Base-by-base conservation (phyloP, 257 asterid species). In the Fraxinus pennsylvanica region DNA sequence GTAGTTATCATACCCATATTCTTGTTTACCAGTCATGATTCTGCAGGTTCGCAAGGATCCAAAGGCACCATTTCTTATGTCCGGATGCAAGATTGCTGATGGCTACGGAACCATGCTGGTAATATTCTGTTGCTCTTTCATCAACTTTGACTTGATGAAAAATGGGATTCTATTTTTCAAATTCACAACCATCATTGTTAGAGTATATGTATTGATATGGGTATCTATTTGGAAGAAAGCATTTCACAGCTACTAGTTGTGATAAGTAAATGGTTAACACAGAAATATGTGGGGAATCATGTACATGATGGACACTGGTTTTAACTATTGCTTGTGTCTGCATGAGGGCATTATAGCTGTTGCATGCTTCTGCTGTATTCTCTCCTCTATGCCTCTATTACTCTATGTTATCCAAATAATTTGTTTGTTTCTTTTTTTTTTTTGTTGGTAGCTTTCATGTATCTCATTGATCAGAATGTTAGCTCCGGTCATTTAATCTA, bases 81-180 rank as follows among this genome's bases (percentile, higher is more conserved):
- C 99, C 7, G 99, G 99, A 63, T 93, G 98, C 90, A 95, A 95
- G 90, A 92, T 95, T 72, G 98, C 98, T 52, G 99, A 95, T 86
- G 99, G 99, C 25, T 93, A 93, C 80, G 99, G 98, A 39, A 86
- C 84, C 81, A 95, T 95, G 98, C 90, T 95, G 98, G 99, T 95
- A 89, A 85, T 39, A n/a, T 57, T 61, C 59, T 9, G 39, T 12
- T 22, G 78, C 74, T 81, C 71, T 70, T 70, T 65, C 71, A 21
- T 38, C 71, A 54, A 27, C 72, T 77, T 74, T 9, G 10, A 71
- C 73, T 77, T 69, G 72, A 21, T 29, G 22, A 2, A 12, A 63
- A 47, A 47, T 47, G 57, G n/a, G 4, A 47, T 47, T 47, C n/a
- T 47, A 47, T 47, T 15, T 14, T 15, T 47, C 57, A 47, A 47